Base-by-base conservation (phyloP, 2,329 filamentous ascomycete species). In the Ophiostoma sp. region DNA sequence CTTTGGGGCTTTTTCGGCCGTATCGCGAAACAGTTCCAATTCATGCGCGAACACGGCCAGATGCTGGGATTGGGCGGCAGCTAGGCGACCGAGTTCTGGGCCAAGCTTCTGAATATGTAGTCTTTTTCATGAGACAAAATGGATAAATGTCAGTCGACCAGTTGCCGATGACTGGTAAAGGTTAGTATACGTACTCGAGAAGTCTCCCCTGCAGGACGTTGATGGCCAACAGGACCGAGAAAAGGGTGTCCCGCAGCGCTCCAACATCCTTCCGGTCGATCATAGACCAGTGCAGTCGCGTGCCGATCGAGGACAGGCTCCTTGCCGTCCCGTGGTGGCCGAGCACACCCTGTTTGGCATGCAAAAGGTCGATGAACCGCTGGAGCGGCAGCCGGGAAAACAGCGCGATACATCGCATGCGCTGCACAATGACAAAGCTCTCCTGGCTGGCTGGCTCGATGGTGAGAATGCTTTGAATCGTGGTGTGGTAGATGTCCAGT, bases 261-360 rank as follows among this genome's bases (percentile, higher is more conserved):
- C 25, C 25, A 22, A 59, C 55, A 59, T 59, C 55, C 22, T 59
- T 59, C 55, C 25, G n/a, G 25, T 25, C 55, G n/a, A 59, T 22
- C 55, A 59, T 59, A 22, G 55, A 59, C 55, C 55, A 59, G 55
- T 59, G 55, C n/a, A 59, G 55, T 31, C 55, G 55, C n/a, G 55
- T 59, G 55, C 55, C 15, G 55, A 59, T 59, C 4, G 55, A 59
- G 25, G 55, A 31, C n/a, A 59, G 55, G 55, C 55, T 28, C 28
- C 55, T 59, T 59, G 55, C 25, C 55, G 55, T 59, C 55, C 55
- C 55, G 39, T 59, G 55, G 55, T 59, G 55, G 55, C 55, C 55
- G n/a, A 59, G 25, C 25, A 59, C 55, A 59, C 55, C 25, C 55
- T 28, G 15, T 59, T 59, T 59, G 55, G n/a, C 22, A 31, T 59